Percentiles rank a stretch among this genome's conserved stretches.
These are phyloP conservation scores for Cryptococcus sp. DNA, from an alignment of 1,284 basidiomycete genomes.

Conservation along the genomic window DNA sequence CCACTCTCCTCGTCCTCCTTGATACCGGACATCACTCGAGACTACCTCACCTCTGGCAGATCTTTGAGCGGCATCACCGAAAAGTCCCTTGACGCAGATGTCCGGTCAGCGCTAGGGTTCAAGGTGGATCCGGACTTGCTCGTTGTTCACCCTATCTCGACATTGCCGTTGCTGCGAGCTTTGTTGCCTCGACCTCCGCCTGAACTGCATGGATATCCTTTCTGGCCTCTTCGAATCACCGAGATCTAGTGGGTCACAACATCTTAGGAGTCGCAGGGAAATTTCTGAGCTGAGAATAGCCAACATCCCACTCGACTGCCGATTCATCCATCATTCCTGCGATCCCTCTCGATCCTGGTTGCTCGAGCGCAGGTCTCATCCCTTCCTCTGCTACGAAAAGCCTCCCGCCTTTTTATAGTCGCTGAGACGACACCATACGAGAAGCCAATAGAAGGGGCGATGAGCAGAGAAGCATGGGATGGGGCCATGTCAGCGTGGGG, in stretches of 20 bases:
- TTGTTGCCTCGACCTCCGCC: conserved; percentile 24
- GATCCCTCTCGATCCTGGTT: neutral
- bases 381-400: conserved; percentile 3
- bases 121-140: conserved; percentile 23
- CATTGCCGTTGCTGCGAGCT: conserved; percentile 16
- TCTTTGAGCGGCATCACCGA: neutral
- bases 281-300: neutral
- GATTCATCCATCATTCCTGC: neutral
- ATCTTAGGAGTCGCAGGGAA: too few species aligned
- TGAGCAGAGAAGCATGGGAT: conserved; percentile 3
- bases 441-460: neutral
- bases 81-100: neutral
- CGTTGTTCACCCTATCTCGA: conserved; percentile 20
- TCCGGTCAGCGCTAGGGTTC: neutral
- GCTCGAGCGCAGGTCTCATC: conserved; percentile 1
- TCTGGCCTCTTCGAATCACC: conserved; percentile 27
- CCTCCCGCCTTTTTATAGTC: neutral
- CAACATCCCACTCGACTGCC: conserved; percentile 20
- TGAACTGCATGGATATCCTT: conserved; percentile 28
- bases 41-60: neutral
- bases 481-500: conserved; percentile 9
- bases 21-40: neutral
- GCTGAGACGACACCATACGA: neutral
- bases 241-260: conserved; percentile 27
- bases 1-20: neutral